Base-by-base conservation (phyloP, 2,329 filamentous ascomycete species). In the Bipolaris victoriae region DNA sequence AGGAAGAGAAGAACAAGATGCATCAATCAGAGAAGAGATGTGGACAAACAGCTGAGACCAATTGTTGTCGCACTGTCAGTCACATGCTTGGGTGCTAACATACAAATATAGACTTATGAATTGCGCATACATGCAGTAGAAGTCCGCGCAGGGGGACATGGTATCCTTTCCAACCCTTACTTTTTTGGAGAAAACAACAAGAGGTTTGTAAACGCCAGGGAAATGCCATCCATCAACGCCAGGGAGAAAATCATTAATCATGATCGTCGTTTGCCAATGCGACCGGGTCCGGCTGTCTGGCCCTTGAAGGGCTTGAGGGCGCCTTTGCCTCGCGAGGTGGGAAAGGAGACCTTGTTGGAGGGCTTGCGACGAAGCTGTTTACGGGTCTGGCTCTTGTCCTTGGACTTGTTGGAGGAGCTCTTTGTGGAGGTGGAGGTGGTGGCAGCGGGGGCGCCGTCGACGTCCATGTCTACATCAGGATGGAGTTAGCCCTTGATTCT, bases 281-380 rank as follows among this genome's bases (percentile, higher is more conserved):
- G 60, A n/a, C 63, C 62, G 2, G 46, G 46, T 35, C 69, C 66
- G 20, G 40, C 29, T 15, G 36, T 51, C 35, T 52, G 50, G 24
- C 55, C 50, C 20, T 69, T 71, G 47, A 69, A 72, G 2, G 73
- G 73, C 58, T 76, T 76, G 48, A 74, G 50, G 1, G 72, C 73
- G 33, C 73, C 73, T 49, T 76, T 76, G 43, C 73, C 73, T 22
- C 65, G 63, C 7, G 64, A 64, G 31, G 66, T 33, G 33, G 73
- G 73, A 61, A 80, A 80, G 11, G 74, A 58, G 39, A 79, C 75
- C 52, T 69, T 71, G 66, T 78, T 79, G 41, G 67, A 64, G 5
- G 77, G 70, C 66, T 77, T 78, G 37, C 71, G 69, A 24, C 72
- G 71, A 49, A 66, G 67, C 63, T 75, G 72, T 66, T 76, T 77